These are phyloP conservation scores for Calonectria naviculata DNA, from an alignment of 2,329 filamentous ascomycete genomes.

Conservation along the genomic window DNA sequence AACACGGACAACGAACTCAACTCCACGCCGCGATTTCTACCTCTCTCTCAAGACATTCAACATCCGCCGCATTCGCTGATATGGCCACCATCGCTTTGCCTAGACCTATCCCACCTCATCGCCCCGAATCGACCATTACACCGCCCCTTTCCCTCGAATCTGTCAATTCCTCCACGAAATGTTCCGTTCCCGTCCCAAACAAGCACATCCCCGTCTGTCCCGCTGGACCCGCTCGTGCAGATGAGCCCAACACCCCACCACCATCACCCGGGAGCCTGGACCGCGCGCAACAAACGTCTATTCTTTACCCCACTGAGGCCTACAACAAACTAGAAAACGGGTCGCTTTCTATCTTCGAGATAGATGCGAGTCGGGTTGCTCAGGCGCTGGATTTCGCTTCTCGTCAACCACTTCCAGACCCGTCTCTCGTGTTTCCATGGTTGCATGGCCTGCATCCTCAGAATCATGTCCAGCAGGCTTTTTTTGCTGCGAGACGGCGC, in stretches of 20 bases:
- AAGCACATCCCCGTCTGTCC: constrained; percentile 92
- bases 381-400: constrained; percentile 81
- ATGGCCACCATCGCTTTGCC: constrained; percentile 69
- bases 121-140: constrained; percentile 55
- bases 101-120: constrained; percentile 58
- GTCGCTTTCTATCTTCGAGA: constrained; percentile 74
- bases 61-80: constrained; percentile 22
- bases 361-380: constrained; percentile 75
- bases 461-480: constrained; percentile 89
- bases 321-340: constrained; percentile 65
- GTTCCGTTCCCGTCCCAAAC: constrained; percentile 74
- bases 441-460: constrained; percentile 90
- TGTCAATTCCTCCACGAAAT: constrained; percentile 39
- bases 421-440: constrained; percentile 94
- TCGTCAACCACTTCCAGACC: constrained; percentile 83
- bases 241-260: constrained; percentile 70
- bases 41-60: constrained; percentile 2
- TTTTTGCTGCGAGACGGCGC: constrained; percentile 84
- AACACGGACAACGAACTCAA: neutral
- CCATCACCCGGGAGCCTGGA: constrained; percentile 72
- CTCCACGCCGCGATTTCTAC: neutral
- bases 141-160: constrained; percentile 54
- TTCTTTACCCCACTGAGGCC: constrained; percentile 78
- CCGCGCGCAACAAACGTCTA: constrained; percentile 69
- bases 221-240: constrained; percentile 73